Evolutionary conservation across 331 rosid species (phyloP), one percentile per base, ranked within the genome.

Genomic region (Pyracantha coccinea): DNA sequence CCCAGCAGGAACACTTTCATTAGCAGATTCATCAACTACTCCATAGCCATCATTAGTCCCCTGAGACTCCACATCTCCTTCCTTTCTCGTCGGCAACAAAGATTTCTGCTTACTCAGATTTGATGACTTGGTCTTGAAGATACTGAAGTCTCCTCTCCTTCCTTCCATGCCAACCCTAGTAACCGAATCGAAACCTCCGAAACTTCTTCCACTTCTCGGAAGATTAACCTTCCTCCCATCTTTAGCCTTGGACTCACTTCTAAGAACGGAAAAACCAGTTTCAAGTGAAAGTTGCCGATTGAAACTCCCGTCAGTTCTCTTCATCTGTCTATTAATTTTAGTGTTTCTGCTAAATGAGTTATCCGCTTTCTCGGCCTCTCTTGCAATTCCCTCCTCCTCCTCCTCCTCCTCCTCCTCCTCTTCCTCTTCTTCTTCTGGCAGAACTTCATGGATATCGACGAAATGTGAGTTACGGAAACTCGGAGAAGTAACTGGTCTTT

Each of bases 1-100:
- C 25, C 91, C 95, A 33, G 86, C 98, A 57, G 98, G 91, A 86
- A 93, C 98, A 66, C 90, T 90, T 66, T 66, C 47, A 54, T 89
- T 75, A 24, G 77, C 83, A 41, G 88, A 90, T 19, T 92, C 95
- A 75, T 89, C 87, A 64, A 31, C 66, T 57, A 66, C 91, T 71
- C 14, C 75, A 11, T 72, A 75, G n/a, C 68, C 78, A 20, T 61
- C 81, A 74, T 45, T 84, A 72, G 65, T 85, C 80, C 58, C 88
- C 33, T 87, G 91, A 62, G 84, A 44, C 32, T 83, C 89, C 81
- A 77, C 29, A 14, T 60, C 88, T 52, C 77, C 83, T 75, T 90
- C 94, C 28, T 78, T 90, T 61, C 69, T 89, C 3, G 83, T 28
- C 1, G 96, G 93, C 85, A 90, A 68, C 85, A 83, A 28, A 79